A percentile compares a stretch with the other conserved stretches of the same genome.
phyloP scores from a whole-genome alignment of 352 stramenopile genomes.

The Blastocystis sp. region DNA sequence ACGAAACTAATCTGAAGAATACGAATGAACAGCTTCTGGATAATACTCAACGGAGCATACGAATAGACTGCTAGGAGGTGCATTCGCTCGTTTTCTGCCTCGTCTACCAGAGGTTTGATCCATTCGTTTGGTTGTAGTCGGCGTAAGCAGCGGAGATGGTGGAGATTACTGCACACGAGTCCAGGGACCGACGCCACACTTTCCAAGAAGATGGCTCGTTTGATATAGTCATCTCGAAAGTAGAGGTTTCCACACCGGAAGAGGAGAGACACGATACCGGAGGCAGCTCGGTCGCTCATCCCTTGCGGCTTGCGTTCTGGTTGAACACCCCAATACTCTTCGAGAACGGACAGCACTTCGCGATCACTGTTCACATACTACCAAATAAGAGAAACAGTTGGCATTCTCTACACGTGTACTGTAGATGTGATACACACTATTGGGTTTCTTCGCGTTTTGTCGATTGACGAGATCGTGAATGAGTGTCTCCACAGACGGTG shows the following conservation, averaged over 20 bases:
- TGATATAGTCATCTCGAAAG: constrained; percentile 54
- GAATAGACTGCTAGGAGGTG: constrained; percentile 76
- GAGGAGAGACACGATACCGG: constrained; percentile 17
- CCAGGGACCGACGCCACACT: constrained; percentile 45
- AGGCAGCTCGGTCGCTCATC: constrained; percentile 18
- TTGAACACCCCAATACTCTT: constrained; percentile 45
- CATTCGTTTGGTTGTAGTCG: constrained; percentile 39
- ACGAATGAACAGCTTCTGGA: constrained; percentile 58
- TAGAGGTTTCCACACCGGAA: constrained; percentile 42
- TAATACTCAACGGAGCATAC: constrained; percentile 39
- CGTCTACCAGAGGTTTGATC: constrained; percentile 69
- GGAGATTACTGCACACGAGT: constrained; percentile 46
- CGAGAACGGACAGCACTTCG: constrained; percentile 39
- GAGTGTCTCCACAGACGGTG: background rate
- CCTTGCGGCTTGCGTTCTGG: background rate
- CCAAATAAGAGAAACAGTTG: background rate
- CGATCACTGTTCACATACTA: constrained; percentile 43
- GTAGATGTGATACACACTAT: constrained; percentile 17
- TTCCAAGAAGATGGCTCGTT: constrained; percentile 42
- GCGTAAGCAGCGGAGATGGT: constrained; percentile 35
- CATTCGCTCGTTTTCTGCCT: constrained; percentile 82
- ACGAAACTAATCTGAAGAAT: constrained; percentile 55
- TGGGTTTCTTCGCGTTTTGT: background rate
- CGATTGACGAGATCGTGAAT: background rate
- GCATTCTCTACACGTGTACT: background rate